Evolutionary conservation across 2,329 filamentous ascomycete species (phyloP).

Genomic region (Sporothrix euskadiensis): DNA sequence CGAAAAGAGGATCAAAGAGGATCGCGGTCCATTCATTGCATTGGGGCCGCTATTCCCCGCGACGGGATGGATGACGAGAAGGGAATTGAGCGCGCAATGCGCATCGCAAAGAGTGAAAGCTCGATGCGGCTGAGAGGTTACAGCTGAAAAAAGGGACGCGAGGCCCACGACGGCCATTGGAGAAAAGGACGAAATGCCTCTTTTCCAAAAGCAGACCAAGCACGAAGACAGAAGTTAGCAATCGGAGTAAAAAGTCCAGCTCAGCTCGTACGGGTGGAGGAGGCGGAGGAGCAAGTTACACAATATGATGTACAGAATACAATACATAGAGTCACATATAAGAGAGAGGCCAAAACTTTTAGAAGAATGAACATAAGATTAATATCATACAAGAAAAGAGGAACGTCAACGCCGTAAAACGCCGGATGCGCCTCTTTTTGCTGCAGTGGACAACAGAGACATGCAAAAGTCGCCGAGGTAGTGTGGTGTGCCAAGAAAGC

Average conservation of each 20-base stretch:
- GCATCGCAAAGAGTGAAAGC: conserved; percentile 4
- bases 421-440: conserved; percentile 29
- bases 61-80: background rate
- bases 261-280: background rate
- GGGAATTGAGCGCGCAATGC: background rate
- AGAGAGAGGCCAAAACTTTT: background rate
- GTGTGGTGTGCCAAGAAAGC: conserved; percentile 2
- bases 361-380: conserved; percentile 3
- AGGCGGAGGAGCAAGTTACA: background rate
- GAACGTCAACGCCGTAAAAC: conserved; percentile 27
- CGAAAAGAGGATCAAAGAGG: no score
- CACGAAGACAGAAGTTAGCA: background rate
- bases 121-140: background rate
- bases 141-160: conserved; percentile 10
- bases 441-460: conserved; percentile 26
- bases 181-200: conserved; percentile 5
- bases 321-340: background rate
- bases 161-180: background rate
- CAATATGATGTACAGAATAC: background rate
- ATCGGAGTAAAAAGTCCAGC: background rate
- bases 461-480: conserved; percentile 26
- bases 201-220: conserved; percentile 1
- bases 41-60: background rate
- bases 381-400: conserved; percentile 22
- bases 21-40: background rate